Evolutionary conservation across 495 filamentous ascomycete species (phyloP).

Genomic region (Penicillium turbatum): DNA sequence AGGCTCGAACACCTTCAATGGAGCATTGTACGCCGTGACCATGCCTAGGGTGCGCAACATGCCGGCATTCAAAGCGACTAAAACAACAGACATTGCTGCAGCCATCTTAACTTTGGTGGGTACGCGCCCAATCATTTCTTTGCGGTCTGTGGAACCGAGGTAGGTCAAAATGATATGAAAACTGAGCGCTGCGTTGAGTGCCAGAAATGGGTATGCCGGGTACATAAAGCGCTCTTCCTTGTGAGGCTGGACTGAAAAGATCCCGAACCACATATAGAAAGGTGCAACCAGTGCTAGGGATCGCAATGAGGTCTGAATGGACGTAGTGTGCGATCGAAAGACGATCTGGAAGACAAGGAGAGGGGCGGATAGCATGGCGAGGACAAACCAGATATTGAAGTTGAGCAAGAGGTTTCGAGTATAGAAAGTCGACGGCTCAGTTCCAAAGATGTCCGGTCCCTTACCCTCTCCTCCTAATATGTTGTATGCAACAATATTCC

Average conservation of each 20-base stretch:
- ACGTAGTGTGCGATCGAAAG: constrained; percentile 37
- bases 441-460: constrained; percentile 92
- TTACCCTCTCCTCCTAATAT: constrained; percentile 71
- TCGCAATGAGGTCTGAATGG: constrained; percentile 52
- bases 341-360: constrained; percentile 48
- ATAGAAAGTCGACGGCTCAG: constrained; percentile 97
- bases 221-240: constrained; percentile 99
- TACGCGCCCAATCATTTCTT: constrained; percentile 60
- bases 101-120: constrained; percentile 64
- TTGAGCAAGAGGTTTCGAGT: constrained; percentile 87
- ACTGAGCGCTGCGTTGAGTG: constrained; percentile 84
- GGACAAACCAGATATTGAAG: constrained; percentile 89
- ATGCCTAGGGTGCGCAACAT: constrained; percentile 74
- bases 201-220: constrained; percentile 86
- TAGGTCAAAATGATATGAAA: constrained; percentile 72
- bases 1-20: constrained; percentile 67
- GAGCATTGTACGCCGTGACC: constrained; percentile 79
- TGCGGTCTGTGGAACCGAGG: constrained; percentile 64
- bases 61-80: constrained; percentile 57
- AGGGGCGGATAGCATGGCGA: constrained; percentile 73
- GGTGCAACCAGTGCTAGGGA: constrained; percentile 73
- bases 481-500: constrained; percentile 96
- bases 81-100: constrained; percentile 51
- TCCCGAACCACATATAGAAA: constrained; percentile 91
- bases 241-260: constrained; percentile 90